These are phyloP conservation scores for Macaranga tanarius DNA, from an alignment of 441 rosid species.

Conservation along the genomic window DNA sequence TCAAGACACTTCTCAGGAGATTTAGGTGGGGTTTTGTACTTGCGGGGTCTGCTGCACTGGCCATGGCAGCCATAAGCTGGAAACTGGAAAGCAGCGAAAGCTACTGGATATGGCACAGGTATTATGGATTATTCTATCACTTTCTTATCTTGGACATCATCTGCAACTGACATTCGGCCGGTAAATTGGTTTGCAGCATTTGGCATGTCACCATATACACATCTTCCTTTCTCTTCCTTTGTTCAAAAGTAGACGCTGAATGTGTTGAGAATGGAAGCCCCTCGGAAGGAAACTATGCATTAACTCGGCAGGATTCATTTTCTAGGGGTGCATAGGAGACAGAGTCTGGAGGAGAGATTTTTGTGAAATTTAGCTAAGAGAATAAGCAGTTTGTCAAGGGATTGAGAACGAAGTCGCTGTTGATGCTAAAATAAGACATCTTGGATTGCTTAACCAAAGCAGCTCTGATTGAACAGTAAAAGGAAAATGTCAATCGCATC, in stretches of 20 bases:
- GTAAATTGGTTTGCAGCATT: slow-evolving; percentile 52
- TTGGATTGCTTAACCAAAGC: neutral
- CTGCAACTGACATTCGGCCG: slow-evolving; percentile 8
- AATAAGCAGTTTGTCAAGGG: slow-evolving; percentile 1
- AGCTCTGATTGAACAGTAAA: slow-evolving; percentile 1
- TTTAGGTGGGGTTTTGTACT: slow-evolving; percentile 71
- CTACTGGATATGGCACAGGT: slow-evolving; percentile 99
- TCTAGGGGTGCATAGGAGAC: slow-evolving; percentile 41
- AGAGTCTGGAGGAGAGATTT: slow-evolving; percentile 11
- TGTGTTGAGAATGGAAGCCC: slow-evolving; percentile 36
- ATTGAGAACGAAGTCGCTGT: slow-evolving; percentile 2
- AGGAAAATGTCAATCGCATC: neutral
- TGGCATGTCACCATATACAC: slow-evolving; percentile 89
- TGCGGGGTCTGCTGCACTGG: slow-evolving; percentile 61
- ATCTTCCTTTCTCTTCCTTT: slow-evolving; percentile 93
- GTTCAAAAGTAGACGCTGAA: slow-evolving; percentile 61
- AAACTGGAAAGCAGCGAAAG: slow-evolving; percentile 74
- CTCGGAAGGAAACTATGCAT: slow-evolving; percentile 44
- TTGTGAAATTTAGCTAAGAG: slow-evolving; percentile 16
- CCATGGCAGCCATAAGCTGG: slow-evolving; percentile 87
- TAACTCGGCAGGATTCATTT: slow-evolving; percentile 68
- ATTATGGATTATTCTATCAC: slow-evolving; percentile 9
- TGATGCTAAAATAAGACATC: neutral
- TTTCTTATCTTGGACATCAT: slow-evolving; percentile 11
- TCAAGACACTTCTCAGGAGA: slow-evolving; percentile 57